Conservation (phyloP, 352 stramenopile genomes). For the Pythium biforme region DNA sequence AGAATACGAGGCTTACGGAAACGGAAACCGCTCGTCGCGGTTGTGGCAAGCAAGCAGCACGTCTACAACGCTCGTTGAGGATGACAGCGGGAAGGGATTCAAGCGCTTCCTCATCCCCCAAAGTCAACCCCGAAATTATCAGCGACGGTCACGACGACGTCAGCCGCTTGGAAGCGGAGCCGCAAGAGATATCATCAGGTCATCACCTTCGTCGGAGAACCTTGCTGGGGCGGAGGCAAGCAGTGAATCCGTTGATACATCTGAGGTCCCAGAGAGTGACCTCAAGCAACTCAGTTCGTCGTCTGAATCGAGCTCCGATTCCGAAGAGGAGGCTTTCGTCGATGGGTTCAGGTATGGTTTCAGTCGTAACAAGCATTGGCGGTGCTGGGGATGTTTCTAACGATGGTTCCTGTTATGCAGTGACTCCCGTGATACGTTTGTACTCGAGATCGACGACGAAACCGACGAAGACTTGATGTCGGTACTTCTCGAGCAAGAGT, state of each 20-base stretch:
- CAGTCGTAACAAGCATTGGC: too few relatives aligned
- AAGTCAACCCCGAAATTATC: conserved; percentile 28
- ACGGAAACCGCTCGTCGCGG: conserved; percentile 33
- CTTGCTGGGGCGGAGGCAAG: conserved; percentile 19
- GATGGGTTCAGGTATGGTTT: conserved; percentile 54
- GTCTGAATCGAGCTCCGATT: conserved; percentile 80
- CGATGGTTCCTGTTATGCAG: conserved; percentile 24
- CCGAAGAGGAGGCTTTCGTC: conserved; percentile 75
- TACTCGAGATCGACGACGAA: conserved; percentile 91
- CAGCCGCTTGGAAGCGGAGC: conserved; percentile 20
- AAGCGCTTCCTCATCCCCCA: conserved; percentile 42
- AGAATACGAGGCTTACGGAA: conserved; percentile 52
- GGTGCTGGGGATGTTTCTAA: neutral
- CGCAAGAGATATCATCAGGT: conserved; percentile 28
- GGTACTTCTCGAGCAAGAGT: conserved; percentile 84
- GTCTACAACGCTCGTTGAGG: conserved; percentile 38
- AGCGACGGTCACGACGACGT: conserved; percentile 40
- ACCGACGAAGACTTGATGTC: conserved; percentile 92
- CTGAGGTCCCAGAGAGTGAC: conserved; percentile 35
- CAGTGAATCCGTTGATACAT: neutral
- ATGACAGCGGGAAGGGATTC: conserved; percentile 34
- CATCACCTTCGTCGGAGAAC: conserved; percentile 26
- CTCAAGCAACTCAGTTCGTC: conserved; percentile 64
- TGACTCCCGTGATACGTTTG: conserved; percentile 85
- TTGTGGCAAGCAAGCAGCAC: conserved; percentile 17